Base-by-base conservation (phyloP, 2,329 filamentous ascomycete genomes). In the Claviceps arundinis region DNA sequence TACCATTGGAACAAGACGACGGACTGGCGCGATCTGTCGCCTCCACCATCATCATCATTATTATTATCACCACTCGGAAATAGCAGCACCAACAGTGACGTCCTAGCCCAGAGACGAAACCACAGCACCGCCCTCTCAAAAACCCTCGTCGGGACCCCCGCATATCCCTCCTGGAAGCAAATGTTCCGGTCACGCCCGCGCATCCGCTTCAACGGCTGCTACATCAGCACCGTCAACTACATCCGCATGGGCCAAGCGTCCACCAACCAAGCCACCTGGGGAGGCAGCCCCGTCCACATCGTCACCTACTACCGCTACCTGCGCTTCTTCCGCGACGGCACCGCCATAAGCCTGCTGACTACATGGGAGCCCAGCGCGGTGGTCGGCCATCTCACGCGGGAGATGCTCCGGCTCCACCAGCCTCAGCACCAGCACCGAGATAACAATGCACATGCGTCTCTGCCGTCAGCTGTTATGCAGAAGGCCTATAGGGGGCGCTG, bases 301-400 rank as follows among this genome's bases (percentile, higher is more conserved):
- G 89, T 98, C 48, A 98, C 93, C 0, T 98, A 97, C 70, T 98
- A 95, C 71, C 88, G 93, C 53, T 98, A 97, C 69, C 78, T 98
- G 3, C 87, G 93, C 50, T 93, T 98, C 72, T 93, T 93, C 71
- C 86, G 89, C 24, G 88, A 97, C 66, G 93, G 93, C 30, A 85
- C 85, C 1, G 81, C 78, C 57, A 82, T 97, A 54, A 88, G 83
- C 51, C 76, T 98, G 1, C 76, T 94, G 38, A 88, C 86, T 0
- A 94, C 87, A 0, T 70, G 78, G 5, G 88, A 95, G 63, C 93
- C 93, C 1, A 70, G 77, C n/a, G 87, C 94, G 17, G 87, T 97
- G 13, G 88, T 98, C 0, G 87, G 89, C 52, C 78, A 91, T 61
- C 75, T 98, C 19, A 88, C 81, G 40, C 81, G 80, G 55, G 84